These are phyloP conservation scores for Vigna radiata DNA, from an alignment of 306 rosid species.

Conservation along the genomic window DNA sequence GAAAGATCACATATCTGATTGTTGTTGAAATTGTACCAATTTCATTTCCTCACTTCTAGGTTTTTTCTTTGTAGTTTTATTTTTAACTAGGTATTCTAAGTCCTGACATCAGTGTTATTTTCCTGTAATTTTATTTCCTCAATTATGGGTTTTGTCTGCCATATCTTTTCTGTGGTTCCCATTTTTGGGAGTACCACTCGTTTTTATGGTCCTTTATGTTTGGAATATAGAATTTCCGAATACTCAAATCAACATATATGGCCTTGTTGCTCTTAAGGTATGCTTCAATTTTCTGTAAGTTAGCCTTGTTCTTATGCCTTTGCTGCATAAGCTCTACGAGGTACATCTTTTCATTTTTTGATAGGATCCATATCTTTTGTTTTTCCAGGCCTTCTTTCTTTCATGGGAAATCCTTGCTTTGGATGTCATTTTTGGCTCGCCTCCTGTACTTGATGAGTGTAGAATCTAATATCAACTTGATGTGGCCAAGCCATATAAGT, in stretches of 20 bases:
- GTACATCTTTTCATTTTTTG: conserved; percentile 25
- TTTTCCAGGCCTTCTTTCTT: conserved; percentile 90
- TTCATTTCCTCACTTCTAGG: conserved; percentile 9
- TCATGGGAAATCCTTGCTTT: conserved; percentile 97
- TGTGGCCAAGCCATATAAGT: too few relatives aligned
- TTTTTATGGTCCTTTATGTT: conserved; percentile 88
- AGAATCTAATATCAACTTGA: too few relatives aligned
- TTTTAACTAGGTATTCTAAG: conserved; percentile 33
- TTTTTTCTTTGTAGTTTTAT: conserved; percentile 18
- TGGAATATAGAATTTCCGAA: conserved; percentile 99
- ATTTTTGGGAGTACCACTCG: conserved; percentile 82
- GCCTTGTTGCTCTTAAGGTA: conserved; percentile 93
- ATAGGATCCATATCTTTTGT: conserved; percentile 29
- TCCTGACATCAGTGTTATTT: conserved; percentile 25
- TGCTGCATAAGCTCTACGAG: conserved; percentile 29
- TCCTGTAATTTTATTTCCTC: conserved; percentile 25
- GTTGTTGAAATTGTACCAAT: conserved; percentile 26
- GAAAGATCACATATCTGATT: neutral
- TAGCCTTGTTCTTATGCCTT: conserved; percentile 21
- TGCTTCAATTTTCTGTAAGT: conserved; percentile 13
- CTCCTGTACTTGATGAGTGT: conserved; percentile 51
- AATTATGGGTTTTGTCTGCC: conserved; percentile 63
- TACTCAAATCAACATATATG: conserved; percentile 84
- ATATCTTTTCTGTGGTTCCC: conserved; percentile 68
- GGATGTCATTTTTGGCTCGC: conserved; percentile 91